Conservation (phyloP, 257 asterid species). For the Vinca minor region DNA sequence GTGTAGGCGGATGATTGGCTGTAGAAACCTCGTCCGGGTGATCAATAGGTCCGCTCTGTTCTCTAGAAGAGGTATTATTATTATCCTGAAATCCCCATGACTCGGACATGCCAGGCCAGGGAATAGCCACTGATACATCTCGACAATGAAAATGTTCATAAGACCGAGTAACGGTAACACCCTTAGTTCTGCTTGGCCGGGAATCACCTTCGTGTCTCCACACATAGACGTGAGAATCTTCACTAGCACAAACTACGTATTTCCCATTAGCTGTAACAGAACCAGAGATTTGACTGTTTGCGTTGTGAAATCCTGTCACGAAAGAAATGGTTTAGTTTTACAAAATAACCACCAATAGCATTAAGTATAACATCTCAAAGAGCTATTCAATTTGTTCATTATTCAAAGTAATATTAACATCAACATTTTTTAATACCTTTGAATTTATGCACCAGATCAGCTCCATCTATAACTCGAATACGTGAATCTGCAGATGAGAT, state of each 20-base stretch:
- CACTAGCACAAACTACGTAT: constrained; percentile 82
- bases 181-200: constrained; percentile 68
- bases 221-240: constrained; percentile 80
- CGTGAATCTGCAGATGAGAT: constrained; percentile 95
- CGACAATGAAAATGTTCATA: constrained; percentile 83
- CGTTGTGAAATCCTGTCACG: constrained; percentile 74
- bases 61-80: constrained; percentile 22
- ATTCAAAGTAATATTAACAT: not conserved
- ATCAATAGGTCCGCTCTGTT: constrained; percentile 30
- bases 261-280: constrained; percentile 78
- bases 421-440: constrained; percentile 47
- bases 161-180: constrained; percentile 62
- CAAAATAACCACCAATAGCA: not conserved
- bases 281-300: constrained; percentile 89
- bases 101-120: constrained; percentile 79
- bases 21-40: constrained; percentile 38
- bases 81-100: constrained; percentile 34
- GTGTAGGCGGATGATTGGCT: constrained; percentile 52
- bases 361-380: no score
- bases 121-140: constrained; percentile 88
- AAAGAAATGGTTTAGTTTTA: not conserved
- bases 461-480: constrained; percentile 72
- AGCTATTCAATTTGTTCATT: not conserved
- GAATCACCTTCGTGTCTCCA: constrained; percentile 90
- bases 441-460: constrained; percentile 85